Conservation (phyloP, 129 eudicot species). For the Solidago caesia region DNA sequence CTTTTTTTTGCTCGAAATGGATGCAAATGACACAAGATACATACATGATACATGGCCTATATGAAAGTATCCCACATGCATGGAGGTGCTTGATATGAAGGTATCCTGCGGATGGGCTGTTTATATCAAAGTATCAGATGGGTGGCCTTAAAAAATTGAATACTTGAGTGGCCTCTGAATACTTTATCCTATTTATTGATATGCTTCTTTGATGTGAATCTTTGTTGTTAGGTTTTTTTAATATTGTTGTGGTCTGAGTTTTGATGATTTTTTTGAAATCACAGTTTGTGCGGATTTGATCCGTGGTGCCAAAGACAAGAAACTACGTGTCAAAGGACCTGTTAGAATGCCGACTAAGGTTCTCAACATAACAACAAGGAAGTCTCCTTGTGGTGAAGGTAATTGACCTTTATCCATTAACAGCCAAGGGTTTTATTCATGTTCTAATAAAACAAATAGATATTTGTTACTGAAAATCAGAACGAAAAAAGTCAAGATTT, state of each 20-base stretch:
- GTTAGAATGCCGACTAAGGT: slow-evolving; percentile 56
- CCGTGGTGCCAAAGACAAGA: slow-evolving; percentile 72
- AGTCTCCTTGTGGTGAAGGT: slow-evolving; percentile 58
- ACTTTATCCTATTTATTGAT: not conserved
- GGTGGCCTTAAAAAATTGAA: not conserved
- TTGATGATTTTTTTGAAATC: not conserved
- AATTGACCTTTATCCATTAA: not conserved
- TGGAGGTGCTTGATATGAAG: too few species aligned
- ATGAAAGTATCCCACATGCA: too few species aligned
- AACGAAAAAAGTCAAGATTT: too few species aligned
- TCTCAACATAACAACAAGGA: slow-evolving; percentile 44
- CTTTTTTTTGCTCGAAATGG: too few species aligned
- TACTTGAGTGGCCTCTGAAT: not conserved
- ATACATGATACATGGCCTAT: too few species aligned
- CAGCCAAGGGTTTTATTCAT: not conserved
- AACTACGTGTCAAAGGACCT: slow-evolving; percentile 46
- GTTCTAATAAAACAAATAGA: not conserved
- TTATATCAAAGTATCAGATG: too few species aligned
- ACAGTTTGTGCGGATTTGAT: slow-evolving; percentile 85
- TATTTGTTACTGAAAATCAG: too few species aligned
- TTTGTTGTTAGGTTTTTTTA: not conserved
- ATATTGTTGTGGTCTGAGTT: too few species aligned
- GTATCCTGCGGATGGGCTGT: too few species aligned
- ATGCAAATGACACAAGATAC: too few species aligned
- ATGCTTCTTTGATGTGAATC: not conserved